Evolutionary conservation across 495 filamentous ascomycete genomes (phyloP).

Genomic region (Penicillium tannophilum): DNA sequence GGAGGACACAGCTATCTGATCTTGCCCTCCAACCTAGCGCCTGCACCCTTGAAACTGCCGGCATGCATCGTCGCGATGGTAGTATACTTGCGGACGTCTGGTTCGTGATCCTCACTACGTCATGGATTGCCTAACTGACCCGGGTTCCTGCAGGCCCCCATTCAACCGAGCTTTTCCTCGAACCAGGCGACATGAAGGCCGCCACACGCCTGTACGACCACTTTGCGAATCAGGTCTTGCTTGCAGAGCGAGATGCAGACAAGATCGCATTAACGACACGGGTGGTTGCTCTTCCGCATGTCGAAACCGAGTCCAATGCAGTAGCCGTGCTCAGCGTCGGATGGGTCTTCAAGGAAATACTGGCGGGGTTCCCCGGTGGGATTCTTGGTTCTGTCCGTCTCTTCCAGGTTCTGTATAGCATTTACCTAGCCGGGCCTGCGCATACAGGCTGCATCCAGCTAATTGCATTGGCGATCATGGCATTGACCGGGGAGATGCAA

Average conservation of each 20-base stretch:
- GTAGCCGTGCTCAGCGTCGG: slow-evolving; percentile 66
- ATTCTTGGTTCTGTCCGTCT: slow-evolving; percentile 69
- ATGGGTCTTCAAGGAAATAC: slow-evolving; percentile 69
- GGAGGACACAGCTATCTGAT: slow-evolving; percentile 70
- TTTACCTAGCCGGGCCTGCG: slow-evolving; percentile 48
- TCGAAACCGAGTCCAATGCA: slow-evolving; percentile 21
- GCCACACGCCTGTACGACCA: slow-evolving; percentile 40
- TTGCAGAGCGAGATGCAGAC: slow-evolving; percentile 34
- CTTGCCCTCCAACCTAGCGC: slow-evolving; percentile 66
- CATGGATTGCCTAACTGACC: slow-evolving; percentile 14
- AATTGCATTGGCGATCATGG: slow-evolving; percentile 43
- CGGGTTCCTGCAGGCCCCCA: slow-evolving; percentile 21
- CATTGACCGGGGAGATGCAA: slow-evolving; percentile 39
- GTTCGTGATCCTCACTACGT: slow-evolving; percentile 45
- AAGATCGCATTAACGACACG: slow-evolving; percentile 39
- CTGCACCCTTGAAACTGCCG: slow-evolving; percentile 65
- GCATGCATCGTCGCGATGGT: slow-evolving; percentile 75
- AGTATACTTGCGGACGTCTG: slow-evolving; percentile 64
- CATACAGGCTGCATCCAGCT: slow-evolving; percentile 28
- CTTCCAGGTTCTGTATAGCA: slow-evolving; percentile 65
- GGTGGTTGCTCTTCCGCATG: slow-evolving; percentile 25
- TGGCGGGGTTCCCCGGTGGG: slow-evolving; percentile 71
- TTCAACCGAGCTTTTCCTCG: slow-evolving; percentile 32
- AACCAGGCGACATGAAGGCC: slow-evolving; percentile 34
- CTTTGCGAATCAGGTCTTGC: slow-evolving; percentile 41